Percentiles rank a stretch among this genome's conserved stretches.
Conservation (phyloP, 2,329 filamentous ascomycete species). For the Penicillium crustosum region DNA sequence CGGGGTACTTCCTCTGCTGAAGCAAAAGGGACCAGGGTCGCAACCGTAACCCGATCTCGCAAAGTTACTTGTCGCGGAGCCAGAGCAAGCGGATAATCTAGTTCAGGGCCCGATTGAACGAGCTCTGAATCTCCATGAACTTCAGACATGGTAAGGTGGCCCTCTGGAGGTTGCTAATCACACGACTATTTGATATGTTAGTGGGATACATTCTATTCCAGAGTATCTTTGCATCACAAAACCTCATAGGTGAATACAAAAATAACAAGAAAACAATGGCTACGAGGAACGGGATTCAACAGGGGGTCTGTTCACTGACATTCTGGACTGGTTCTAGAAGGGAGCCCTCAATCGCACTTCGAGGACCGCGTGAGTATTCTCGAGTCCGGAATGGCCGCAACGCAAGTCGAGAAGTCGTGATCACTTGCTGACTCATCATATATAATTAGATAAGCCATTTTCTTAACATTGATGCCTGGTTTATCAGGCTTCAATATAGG, state of each 20-base stretch:
- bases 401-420: conserved; percentile 27
- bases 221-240: conserved; percentile 1
- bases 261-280: conserved; percentile 3
- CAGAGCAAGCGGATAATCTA: conserved; percentile 66
- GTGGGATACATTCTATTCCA: conserved; percentile 16
- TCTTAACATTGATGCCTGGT: too few species aligned
- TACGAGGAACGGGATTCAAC: conserved; percentile 8
- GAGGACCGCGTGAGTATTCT: conserved; percentile 46
- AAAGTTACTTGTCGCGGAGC: conserved; percentile 75
- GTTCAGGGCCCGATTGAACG: conserved; percentile 32
- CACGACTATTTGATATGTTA: conserved; percentile 39
- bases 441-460: not conserved
- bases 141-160: conserved; percentile 37
- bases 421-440: conserved; percentile 1
- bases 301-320: conserved; percentile 24
- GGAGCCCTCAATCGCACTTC: conserved; percentile 34
- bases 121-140: conserved; percentile 37
- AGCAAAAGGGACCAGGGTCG: conserved; percentile 79
- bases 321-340: conserved; percentile 28
- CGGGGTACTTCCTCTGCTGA: conserved; percentile 74
- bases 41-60: conserved; percentile 78
- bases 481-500: too few species aligned
- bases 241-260: conserved; percentile 1
- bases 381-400: conserved; percentile 43
- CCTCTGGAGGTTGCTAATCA: conserved; percentile 28